These are phyloP conservation scores for Monilinia polystroma DNA, from an alignment of 2,329 filamentous ascomycete genomes.

Conservation along the genomic window DNA sequence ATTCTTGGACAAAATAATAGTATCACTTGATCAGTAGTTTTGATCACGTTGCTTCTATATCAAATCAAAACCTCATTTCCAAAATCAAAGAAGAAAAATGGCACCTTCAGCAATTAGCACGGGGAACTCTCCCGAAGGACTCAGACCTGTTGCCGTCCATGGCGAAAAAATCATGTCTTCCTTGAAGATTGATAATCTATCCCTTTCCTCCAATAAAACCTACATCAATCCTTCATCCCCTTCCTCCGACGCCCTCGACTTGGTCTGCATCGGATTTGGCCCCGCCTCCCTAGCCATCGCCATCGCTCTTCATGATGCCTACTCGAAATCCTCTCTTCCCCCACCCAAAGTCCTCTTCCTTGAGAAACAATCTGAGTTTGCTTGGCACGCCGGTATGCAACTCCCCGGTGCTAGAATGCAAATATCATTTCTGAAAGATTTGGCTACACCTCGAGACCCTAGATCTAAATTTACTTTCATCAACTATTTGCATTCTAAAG, in stretches of 20 bases:
- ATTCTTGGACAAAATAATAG: not conserved
- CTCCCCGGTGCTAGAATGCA: slow-evolving; percentile 94
- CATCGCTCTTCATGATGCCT: slow-evolving; percentile 81
- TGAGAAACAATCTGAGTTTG: slow-evolving; percentile 79
- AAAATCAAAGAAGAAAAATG: slow-evolving; percentile 25
- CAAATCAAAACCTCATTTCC: not conserved
- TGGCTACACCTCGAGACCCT: slow-evolving; percentile 85
- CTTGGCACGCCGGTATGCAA: slow-evolving; percentile 96
- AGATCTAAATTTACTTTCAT: slow-evolving; percentile 91
- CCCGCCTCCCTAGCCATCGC: slow-evolving; percentile 88
- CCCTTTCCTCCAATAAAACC: slow-evolving; percentile 18
- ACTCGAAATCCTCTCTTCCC: slow-evolving; percentile 45
- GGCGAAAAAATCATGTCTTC: slow-evolving; percentile 17
- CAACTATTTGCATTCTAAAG: slow-evolving; percentile 84
- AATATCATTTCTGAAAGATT: slow-evolving; percentile 95
- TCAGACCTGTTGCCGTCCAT: slow-evolving; percentile 7
- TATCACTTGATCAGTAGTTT: slow-evolving; percentile 19
- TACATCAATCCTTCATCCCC: slow-evolving; percentile 32
- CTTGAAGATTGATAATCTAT: slow-evolving; percentile 12
- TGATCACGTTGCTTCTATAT: slow-evolving; percentile 13
- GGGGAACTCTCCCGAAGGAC: slow-evolving; percentile 20
- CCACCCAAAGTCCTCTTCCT: slow-evolving; percentile 78
- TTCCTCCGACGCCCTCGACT: slow-evolving; percentile 68
- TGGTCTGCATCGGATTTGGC: slow-evolving; percentile 90
- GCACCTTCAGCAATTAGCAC: slow-evolving; percentile 35